Percentiles rank a stretch among this genome's conserved stretches.
phyloP scores from a whole-genome alignment of 805 yeast species.

The Priceomyces fermenticarens region DNA sequence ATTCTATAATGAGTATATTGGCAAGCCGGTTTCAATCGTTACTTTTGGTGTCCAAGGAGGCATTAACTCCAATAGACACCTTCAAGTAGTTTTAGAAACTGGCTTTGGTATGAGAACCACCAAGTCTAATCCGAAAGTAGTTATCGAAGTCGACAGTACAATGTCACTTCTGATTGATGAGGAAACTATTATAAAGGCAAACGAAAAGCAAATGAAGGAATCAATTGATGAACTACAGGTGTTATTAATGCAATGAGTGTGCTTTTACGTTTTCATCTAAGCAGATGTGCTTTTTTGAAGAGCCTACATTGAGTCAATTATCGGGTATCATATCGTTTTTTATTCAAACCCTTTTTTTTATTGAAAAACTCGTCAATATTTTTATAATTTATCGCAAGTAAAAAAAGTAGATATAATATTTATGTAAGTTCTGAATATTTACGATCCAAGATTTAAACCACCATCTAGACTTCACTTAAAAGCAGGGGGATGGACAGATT shows the following conservation, averaged over 20 bases:
- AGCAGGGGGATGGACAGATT: too few relatives aligned
- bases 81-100: not conserved
- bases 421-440: too few relatives aligned
- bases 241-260: not conserved
- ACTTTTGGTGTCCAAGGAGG: conserved; percentile 3
- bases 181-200: not conserved
- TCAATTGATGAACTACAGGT: not conserved
- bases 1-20: conserved; percentile 12
- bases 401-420: too few relatives aligned
- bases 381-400: too few relatives aligned
- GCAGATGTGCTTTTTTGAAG: too few relatives aligned
- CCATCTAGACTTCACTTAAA: too few relatives aligned
- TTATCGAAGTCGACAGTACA: not conserved
- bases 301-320: too few relatives aligned
- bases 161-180: not conserved
- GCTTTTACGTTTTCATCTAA: too few relatives aligned
- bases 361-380: too few relatives aligned
- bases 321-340: too few relatives aligned
- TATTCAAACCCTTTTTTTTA: too few relatives aligned
- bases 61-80: not conserved
- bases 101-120: not conserved
- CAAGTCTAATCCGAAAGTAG: not conserved
- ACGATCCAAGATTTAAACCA: too few relatives aligned
- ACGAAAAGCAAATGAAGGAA: not conserved
- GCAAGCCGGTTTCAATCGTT: conserved; percentile 1